Conservation (phyloP, 2,329 filamentous ascomycete genomes). For the Fusarium sp. region DNA sequence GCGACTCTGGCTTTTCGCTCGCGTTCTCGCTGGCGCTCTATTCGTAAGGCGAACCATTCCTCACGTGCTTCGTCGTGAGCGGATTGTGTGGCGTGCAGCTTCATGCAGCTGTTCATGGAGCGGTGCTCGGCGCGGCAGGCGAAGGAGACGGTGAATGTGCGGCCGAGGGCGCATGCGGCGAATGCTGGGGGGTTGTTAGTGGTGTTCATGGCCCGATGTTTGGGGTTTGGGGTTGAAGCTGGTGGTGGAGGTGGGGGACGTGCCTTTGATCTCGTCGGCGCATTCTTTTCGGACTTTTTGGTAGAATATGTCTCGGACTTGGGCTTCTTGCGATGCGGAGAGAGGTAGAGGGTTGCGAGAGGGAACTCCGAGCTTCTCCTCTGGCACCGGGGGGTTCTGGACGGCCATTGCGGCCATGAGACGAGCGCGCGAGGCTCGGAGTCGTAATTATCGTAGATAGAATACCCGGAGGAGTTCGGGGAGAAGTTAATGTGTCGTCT, state of each 20-base stretch:
- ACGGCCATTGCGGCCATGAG: constrained; percentile 49
- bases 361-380: constrained; percentile 57
- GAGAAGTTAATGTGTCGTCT: background rate
- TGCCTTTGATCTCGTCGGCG: constrained; percentile 81
- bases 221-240: background rate
- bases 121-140: constrained; percentile 82
- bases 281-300: constrained; percentile 81
- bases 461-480: background rate
- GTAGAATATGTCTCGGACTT: constrained; percentile 84
- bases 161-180: constrained; percentile 85
- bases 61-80: constrained; percentile 89
- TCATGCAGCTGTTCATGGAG: constrained; percentile 95
- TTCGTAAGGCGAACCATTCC: constrained; percentile 87
- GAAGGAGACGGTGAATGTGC: constrained; percentile 89
- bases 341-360: constrained; percentile 84
- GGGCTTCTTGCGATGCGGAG: constrained; percentile 81
- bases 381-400: constrained; percentile 48
- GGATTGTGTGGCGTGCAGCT: constrained; percentile 81
- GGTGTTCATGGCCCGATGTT: constrained; percentile 11
- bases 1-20: constrained; percentile 70
- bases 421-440: constrained; percentile 14
- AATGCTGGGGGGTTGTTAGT: constrained; percentile 70
- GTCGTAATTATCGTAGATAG: background rate
- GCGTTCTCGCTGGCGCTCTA: constrained; percentile 74
- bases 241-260: constrained; percentile 6